Evolutionary conservation across 1,284 basidiomycete genomes (phyloP).

Genomic region (Vanrija sp.): DNA sequence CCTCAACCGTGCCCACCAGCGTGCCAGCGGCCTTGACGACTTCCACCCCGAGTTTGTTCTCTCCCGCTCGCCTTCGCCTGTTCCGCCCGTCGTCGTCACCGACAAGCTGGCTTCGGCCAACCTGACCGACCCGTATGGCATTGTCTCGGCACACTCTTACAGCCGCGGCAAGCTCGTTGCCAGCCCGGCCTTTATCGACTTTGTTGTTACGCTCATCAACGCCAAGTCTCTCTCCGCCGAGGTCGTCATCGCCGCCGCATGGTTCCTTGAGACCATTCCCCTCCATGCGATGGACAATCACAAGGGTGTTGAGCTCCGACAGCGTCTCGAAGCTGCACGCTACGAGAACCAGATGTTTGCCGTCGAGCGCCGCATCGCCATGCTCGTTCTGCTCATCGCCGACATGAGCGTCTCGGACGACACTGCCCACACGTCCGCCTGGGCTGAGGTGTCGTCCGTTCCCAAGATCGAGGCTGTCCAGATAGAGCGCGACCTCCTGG

Average conservation of each 20-base stretch:
- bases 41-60: neutral
- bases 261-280: slow-evolving; percentile 13
- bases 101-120: neutral
- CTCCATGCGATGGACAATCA: slow-evolving; percentile 10
- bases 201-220: slow-evolving; percentile 10
- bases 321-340: neutral
- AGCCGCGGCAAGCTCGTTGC: slow-evolving; percentile 2
- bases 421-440: slow-evolving; percentile 2
- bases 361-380: slow-evolving; percentile 8
- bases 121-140: slow-evolving; percentile 8
- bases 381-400: slow-evolving; percentile 6
- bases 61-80: neutral
- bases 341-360: slow-evolving; percentile 6
- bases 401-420: slow-evolving; percentile 9
- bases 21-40: neutral
- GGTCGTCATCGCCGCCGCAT: slow-evolving; percentile 11
- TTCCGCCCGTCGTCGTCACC: neutral
- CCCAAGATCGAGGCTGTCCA: neutral
- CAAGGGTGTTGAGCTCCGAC: slow-evolving; percentile 1
- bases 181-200: slow-evolving; percentile 3
- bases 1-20: slow-evolving; percentile 1
- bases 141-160: slow-evolving; percentile 6
- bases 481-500: slow-evolving; percentile 6
- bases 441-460: slow-evolving; percentile 3
- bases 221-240: slow-evolving; percentile 6